Evolutionary conservation across 495 filamentous ascomycete species (phyloP).

Genomic region (Aspergillus baeticus): DNA sequence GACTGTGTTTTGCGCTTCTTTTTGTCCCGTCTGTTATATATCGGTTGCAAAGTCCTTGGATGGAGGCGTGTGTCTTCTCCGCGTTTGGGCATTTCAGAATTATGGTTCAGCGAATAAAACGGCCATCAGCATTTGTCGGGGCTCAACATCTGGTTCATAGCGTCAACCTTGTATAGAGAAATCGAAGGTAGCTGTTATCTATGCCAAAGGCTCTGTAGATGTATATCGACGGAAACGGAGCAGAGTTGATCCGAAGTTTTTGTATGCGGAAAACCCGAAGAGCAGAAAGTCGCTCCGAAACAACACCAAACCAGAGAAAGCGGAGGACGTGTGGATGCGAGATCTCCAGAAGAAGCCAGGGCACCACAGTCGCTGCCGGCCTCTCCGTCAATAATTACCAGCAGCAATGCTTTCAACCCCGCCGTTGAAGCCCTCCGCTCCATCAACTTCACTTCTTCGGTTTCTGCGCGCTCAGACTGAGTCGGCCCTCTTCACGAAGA

Average conservation of each 20-base stretch:
- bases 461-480: slow-evolving; percentile 63
- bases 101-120: background rate
- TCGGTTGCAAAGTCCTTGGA: slow-evolving; percentile 14
- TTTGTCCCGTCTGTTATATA: background rate
- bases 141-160: background rate
- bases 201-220: background rate
- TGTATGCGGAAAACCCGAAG: slow-evolving; percentile 12
- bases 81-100: slow-evolving; percentile 3
- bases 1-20: slow-evolving; percentile 7
- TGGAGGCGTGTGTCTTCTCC: slow-evolving; percentile 9
- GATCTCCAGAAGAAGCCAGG: background rate
- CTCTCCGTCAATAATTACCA: background rate
- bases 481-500: slow-evolving; percentile 45
- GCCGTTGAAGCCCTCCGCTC: slow-evolving; percentile 42
- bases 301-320: background rate
- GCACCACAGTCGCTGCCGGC: slow-evolving; percentile 3
- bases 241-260: slow-evolving; percentile 18
- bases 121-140: background rate
- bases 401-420: slow-evolving; percentile 41
- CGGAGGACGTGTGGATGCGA: background rate
- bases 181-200: background rate
- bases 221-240: slow-evolving; percentile 10
- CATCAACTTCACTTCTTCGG: slow-evolving; percentile 58
- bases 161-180: background rate
- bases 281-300: background rate